Evolutionary conservation across 2,329 filamentous ascomycete species (phyloP), one percentile per base, ranked within the genome.

Genomic region (Hypomyces rosellus): DNA sequence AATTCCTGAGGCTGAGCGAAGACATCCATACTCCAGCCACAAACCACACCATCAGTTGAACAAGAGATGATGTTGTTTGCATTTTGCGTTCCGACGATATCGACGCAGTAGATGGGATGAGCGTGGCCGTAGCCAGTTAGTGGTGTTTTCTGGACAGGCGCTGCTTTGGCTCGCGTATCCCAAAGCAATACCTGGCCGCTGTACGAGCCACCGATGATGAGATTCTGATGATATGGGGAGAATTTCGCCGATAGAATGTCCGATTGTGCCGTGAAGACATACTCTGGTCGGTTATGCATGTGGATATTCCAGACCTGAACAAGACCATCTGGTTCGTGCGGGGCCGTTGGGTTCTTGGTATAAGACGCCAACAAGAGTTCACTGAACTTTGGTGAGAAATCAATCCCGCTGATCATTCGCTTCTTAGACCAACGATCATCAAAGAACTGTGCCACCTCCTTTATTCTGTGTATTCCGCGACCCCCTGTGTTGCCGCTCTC

Each of bases 51-150:
- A 64, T 99, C 93, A 1, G 93, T 99, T 1, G 90, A 96, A 66
- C 89, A 92, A 34, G 91, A 96, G 60, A 99, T 88, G 65, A 99
- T 96, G 68, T 97, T 99, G 73, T 96, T 96, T 52, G 93, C 93
- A 66, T 99, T 99, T 65, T 97, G 93, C 1, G 95, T 99, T 56
- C 93, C 93, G 45, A 99, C 89, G 49, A 99, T 95, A 55, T 93
- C 88, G 51, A 99, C 83, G 37, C 87, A 90, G 73, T 99, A 99
- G 56, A 99, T 88, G 0, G 93, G 93, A 64, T 99, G 93, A 7
- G 93, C 95, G 67, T 99, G 93, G 13, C 93, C 91, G 13, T 89
- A 91, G 45, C 93, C 92, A 5, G 92, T 97, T 37, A 99, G 77
- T 1, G 93, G 93, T 1, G 93, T 99, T 71, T 96, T 96, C 62